These are phyloP conservation scores for Starmerella sp. DNA, from an alignment of 805 yeast species.

Conservation along the genomic window DNA sequence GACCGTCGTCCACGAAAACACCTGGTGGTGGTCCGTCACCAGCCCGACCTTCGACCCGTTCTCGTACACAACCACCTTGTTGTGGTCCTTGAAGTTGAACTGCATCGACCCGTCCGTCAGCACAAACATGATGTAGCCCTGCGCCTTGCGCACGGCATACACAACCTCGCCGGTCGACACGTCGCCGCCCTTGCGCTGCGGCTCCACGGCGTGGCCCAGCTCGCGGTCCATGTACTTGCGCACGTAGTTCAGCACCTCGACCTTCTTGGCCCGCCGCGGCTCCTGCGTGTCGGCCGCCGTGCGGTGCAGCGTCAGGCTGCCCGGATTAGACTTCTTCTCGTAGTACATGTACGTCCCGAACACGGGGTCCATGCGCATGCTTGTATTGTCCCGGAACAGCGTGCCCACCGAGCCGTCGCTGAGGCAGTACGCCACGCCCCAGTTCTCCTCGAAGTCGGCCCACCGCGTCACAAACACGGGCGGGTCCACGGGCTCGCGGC, in stretches of 20 bases:
- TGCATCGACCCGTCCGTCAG: slow-evolving; percentile 86
- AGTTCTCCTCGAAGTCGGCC: slow-evolving; percentile 95
- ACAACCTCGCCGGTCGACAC: slow-evolving; percentile 40
- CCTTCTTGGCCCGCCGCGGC: slow-evolving; percentile 38
- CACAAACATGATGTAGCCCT: slow-evolving; percentile 80
- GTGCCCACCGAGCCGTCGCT: slow-evolving; percentile 87
- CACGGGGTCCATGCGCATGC: slow-evolving; percentile 58
- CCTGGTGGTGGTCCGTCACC: slow-evolving; percentile 35
- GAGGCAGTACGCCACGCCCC: slow-evolving; percentile 88
- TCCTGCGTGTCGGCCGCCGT: slow-evolving; percentile 34
- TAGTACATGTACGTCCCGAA: slow-evolving; percentile 42
- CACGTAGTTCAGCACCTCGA: slow-evolving; percentile 79
- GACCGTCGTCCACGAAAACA: slow-evolving; percentile 16
- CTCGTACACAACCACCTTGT: slow-evolving; percentile 69
- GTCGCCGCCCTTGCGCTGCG: slow-evolving; percentile 44
- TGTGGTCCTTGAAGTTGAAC: slow-evolving; percentile 92
- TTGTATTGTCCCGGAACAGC: slow-evolving; percentile 71
- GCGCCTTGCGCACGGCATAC: slow-evolving; percentile 70
- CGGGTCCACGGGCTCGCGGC: slow-evolving; percentile 6
- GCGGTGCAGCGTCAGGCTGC: slow-evolving; percentile 20
- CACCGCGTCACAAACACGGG: slow-evolving; percentile 52
- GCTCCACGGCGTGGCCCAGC: slow-evolving; percentile 43
- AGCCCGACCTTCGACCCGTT: slow-evolving; percentile 68
- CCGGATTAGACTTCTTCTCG: slow-evolving; percentile 39
- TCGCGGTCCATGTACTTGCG: slow-evolving; percentile 87